Conservation (phyloP, 768 basidiomycete species). For the Phanerodontia chrysosporium region DNA sequence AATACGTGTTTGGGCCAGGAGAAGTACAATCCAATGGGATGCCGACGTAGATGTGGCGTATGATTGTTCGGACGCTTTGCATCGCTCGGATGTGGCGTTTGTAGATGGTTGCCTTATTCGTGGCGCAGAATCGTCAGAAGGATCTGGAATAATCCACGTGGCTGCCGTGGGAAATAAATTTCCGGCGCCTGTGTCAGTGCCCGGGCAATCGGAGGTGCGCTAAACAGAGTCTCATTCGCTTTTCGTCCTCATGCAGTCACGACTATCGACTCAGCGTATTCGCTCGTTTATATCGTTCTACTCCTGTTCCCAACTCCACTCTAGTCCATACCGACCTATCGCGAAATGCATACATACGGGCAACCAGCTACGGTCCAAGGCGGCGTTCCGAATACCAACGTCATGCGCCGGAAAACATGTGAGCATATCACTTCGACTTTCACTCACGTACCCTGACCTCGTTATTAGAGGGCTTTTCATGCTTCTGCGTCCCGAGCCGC, state of each 20-base stretch:
- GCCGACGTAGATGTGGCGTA: no score
- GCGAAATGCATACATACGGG: conserved; percentile 33
- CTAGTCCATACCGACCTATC: conserved; percentile 31
- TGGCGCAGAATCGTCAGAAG: conserved; percentile 2
- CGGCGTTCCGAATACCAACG: neutral
- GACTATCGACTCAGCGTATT: conserved; percentile 34
- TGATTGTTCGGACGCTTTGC: neutral
- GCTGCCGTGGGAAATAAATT: conserved; percentile 14
- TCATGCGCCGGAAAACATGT: conserved; percentile 1
- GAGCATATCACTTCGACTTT: conserved; percentile 1
- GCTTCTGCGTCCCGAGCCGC: conserved; percentile 50
- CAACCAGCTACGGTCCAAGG: neutral
- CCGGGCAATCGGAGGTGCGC: neutral
- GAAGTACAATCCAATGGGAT: no score
- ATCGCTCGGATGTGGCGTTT: neutral
- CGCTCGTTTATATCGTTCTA: conserved; percentile 54
- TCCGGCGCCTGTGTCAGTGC: neutral
- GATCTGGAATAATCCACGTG: conserved; percentile 14
- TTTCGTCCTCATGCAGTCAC: conserved; percentile 5
- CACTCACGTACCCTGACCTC: neutral
- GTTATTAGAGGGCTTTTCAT: conserved; percentile 69
- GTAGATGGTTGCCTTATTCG: conserved; percentile 3
- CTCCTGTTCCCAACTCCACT: conserved; percentile 44
- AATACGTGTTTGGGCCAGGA: no score
- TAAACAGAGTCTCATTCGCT: neutral